Evolutionary conservation across 805 yeast genomes (phyloP), one percentile per base, ranked within the genome.

Genomic region (Candida germanica): DNA sequence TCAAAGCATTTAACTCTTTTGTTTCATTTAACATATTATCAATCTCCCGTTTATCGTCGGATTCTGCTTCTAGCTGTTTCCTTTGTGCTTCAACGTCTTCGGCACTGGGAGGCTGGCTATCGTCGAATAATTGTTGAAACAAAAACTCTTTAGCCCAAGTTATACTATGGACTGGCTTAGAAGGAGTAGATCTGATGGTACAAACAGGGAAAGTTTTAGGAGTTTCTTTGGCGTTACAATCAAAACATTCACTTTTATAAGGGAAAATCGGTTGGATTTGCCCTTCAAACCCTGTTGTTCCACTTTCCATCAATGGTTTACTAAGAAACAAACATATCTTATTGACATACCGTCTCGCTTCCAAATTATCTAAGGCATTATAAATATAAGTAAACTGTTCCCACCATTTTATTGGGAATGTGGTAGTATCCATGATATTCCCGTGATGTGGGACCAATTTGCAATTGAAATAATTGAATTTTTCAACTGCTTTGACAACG

Each of bases 61-160:
- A 77, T 22, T 85, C 91, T 23, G 48, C 44, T 32, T 48, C 51
- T 9, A 52, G 43, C 30, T 36, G 31, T 23, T 44, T 42, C 16
- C 47, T 38, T 14, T 43, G 47, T 31, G 44, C 44, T 12, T 44
- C 51, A 40, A 68, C 5, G 48, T 55, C 48, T 38, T 36, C 38
- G 50, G 50, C 29, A 48, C 57, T 31, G 32, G 50, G 15, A 38
- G 57, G 33, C 17, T 36, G 32, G 8, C 60, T 69, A 31, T 77
- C 79, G 14, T 79, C 80, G 55, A 88, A 91, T 24, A 93, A 65
- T 52, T 87, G 94, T 16, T 77, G 71, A 54, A 93, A 88, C 34
- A 93, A 61, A 53, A 87, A 94, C 49, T 84, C 87, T 55, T 93
- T 93, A 6, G 97, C 95, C 99, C 99, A 93, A 1, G 94, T 95